Conservation (phyloP, 148 eudicot genomes). For the Cornus controversa region DNA sequence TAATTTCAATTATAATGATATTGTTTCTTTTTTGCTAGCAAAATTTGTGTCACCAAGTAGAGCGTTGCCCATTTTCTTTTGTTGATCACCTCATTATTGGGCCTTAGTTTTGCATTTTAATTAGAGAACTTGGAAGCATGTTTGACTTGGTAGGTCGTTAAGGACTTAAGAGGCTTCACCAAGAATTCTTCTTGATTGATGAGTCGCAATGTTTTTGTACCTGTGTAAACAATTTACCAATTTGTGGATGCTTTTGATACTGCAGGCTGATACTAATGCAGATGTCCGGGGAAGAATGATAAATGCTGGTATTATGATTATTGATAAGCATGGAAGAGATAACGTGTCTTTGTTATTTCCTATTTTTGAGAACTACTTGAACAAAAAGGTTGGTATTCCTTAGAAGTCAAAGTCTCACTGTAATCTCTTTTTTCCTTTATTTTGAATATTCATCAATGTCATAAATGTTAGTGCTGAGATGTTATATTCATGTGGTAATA, state of each 20-base stretch:
- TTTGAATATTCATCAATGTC: background rate
- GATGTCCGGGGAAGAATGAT: constrained; percentile 99
- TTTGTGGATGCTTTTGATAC: constrained; percentile 13
- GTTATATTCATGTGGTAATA: background rate
- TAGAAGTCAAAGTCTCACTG: no score
- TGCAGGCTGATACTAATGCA: constrained; percentile 88
- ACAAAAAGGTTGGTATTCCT: constrained; percentile 74
- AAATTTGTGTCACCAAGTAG: background rate
- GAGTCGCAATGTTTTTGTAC: background rate
- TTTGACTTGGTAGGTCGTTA: no score
- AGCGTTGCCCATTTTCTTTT: background rate
- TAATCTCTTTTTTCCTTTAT: background rate
- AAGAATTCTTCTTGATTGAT: constrained; percentile 1
- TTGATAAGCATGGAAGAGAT: constrained; percentile 92
- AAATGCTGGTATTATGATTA: constrained; percentile 91
- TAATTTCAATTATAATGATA: background rate
- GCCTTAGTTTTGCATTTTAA: background rate
- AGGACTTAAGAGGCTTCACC: no score
- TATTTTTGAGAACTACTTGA: constrained; percentile 92
- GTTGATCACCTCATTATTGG: background rate
- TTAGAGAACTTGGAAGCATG: background rate
- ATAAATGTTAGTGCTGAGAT: background rate
- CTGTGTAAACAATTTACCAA: constrained; percentile 1
- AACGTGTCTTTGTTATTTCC: constrained; percentile 90
- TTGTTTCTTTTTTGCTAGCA: background rate